These are phyloP conservation scores for Gynandropsis gynandra DNA, from an alignment of 345 rosid genomes.

Conservation along the genomic window DNA sequence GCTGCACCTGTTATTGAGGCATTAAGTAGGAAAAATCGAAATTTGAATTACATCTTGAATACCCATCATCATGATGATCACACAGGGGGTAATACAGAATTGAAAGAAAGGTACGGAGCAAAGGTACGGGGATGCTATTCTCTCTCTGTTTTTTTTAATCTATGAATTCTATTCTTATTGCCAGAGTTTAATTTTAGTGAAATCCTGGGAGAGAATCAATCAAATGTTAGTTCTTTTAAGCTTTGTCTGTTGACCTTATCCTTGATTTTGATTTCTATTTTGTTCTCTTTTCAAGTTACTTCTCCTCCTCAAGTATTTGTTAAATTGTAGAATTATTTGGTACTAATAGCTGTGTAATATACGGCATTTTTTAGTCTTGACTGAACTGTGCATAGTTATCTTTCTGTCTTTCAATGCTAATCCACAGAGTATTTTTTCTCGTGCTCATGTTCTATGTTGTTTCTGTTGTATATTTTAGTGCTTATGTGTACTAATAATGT, in stretches of 20 bases:
- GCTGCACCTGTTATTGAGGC: slow-evolving; percentile 81
- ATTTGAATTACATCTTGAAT: slow-evolving; percentile 84
- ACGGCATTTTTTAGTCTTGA: background rate
- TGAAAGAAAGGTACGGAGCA: slow-evolving; percentile 96
- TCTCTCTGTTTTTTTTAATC: background rate
- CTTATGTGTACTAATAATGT: slow-evolving; percentile 17
- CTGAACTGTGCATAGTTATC: background rate
- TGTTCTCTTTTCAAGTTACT: too few relatives aligned
- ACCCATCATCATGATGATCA: slow-evolving; percentile 97
- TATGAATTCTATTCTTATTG: too few relatives aligned
- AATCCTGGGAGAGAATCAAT: too few relatives aligned
- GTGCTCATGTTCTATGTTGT: slow-evolving; percentile 8
- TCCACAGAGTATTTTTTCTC: too few relatives aligned
- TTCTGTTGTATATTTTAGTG: background rate
- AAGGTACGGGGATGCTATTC: slow-evolving; percentile 54
- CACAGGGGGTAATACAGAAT: slow-evolving; percentile 78
- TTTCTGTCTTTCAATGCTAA: background rate
- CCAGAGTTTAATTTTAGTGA: too few relatives aligned
- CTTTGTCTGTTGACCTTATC: too few relatives aligned
- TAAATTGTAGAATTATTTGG: slow-evolving; percentile 8
- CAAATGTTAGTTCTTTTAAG: too few relatives aligned
- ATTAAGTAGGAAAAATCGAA: slow-evolving; percentile 65
- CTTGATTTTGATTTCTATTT: too few relatives aligned
- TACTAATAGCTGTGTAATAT: slow-evolving; percentile 2
- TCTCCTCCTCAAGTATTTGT: too few relatives aligned